Evolutionary conservation across 2,329 filamentous ascomycete genomes (phyloP), one percentile per base, ranked within the genome.

Genomic region (Cryphonectria parasitica): DNA sequence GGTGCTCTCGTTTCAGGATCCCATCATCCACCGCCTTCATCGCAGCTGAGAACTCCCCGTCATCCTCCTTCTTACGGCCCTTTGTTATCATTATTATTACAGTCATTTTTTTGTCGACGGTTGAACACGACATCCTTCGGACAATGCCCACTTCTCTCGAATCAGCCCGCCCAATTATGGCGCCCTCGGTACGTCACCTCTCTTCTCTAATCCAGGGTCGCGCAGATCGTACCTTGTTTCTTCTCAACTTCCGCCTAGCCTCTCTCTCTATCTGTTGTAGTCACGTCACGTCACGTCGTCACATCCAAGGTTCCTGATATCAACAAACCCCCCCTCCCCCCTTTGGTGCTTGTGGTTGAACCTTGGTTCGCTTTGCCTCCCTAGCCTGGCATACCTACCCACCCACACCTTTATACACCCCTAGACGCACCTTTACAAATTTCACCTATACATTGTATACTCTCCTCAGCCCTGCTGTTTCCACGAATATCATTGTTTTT

Each of bases 131-230:
- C 61, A 45, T 15, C 22, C 63, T 31, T 28, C 63, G 52, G 77
- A 74, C 69, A 89, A 89, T 89, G 87, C 86, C 87, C 78, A 79
- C 83, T 72, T 89, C 87, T n/a, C 77, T 89, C 70, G 87, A 89
- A 69, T 89, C 87, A 61, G 83, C 86, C 68, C 86, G 87, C 78
- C 87, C 87, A 76, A 89, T 89, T 78, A 89, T 89, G 87, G 86
- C 86, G 71, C 85, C 87, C 64, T 89, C 87, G 77, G 87, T 89
- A 87, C 69, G 87, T 87, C 73, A 71, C 72, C 65, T 64, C 63
- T 69, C 68, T 69, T 72, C 45, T 49, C 8, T 49, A 19, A 61
- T 68, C 64, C 36, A 63, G 58, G n/a, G 65, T 62, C 56, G 31
- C 69, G 67, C 66, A 52, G 54, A 70, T 72, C 70, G 68, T 43